Evolutionary conservation across 169 alveolate species (phyloP).

Genomic region (Toxoplasma gondii): DNA sequence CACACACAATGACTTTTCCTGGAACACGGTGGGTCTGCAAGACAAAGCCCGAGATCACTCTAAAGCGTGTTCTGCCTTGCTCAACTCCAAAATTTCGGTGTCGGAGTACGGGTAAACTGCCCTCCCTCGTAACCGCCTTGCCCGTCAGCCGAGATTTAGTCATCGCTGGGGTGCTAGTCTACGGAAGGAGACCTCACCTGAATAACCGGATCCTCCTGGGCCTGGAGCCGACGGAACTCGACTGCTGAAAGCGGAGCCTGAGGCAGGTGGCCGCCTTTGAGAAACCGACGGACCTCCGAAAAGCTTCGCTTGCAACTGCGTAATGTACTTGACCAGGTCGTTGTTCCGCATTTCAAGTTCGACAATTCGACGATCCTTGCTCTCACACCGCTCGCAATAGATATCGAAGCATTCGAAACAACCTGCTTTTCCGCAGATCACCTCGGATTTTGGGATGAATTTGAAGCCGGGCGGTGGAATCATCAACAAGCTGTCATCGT

Average conservation of each 20-base stretch:
- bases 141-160: too few species aligned
- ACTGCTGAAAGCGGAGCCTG: background rate
- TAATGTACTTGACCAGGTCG: slow-evolving; percentile 77
- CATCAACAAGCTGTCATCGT: slow-evolving; percentile 69
- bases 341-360: slow-evolving; percentile 79
- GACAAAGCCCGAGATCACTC: background rate
- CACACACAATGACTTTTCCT: background rate
- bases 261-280: background rate
- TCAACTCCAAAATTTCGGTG: too few species aligned
- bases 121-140: too few species aligned
- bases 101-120: too few species aligned
- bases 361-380: slow-evolving; percentile 77
- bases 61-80: background rate
- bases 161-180: too few species aligned
- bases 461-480: slow-evolving; percentile 74
- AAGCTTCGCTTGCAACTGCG: slow-evolving; percentile 71
- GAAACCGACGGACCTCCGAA: slow-evolving; percentile 41
- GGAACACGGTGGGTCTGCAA: background rate
- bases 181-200: background rate
- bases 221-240: background rate
- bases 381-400: slow-evolving; percentile 77
- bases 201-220: background rate
- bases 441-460: slow-evolving; percentile 64
- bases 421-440: slow-evolving; percentile 74
- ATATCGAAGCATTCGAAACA: slow-evolving; percentile 79